Conservation (phyloP, 768 basidiomycete species). For the Mycena alexandri region DNA sequence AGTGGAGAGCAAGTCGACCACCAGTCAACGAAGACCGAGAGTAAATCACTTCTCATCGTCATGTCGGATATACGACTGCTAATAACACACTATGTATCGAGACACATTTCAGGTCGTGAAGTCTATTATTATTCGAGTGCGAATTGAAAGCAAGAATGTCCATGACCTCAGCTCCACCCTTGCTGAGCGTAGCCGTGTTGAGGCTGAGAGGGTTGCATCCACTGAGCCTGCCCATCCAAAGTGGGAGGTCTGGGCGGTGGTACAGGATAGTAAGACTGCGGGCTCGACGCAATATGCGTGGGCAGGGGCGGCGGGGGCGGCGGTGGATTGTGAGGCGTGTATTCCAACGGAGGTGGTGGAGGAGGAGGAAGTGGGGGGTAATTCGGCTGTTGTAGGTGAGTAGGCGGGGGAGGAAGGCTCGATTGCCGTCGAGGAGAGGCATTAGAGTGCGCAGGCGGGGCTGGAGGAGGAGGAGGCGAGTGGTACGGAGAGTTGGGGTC, state of each 20-base stretch:
- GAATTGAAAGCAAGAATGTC: conserved; percentile 34
- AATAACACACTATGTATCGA: conserved; percentile 19
- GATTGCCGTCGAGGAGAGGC: conserved; percentile 55
- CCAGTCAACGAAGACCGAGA: neutral
- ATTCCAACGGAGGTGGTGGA: conserved; percentile 39
- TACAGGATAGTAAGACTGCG: conserved; percentile 52
- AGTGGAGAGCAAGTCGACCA: conserved; percentile 65
- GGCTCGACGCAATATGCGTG: conserved; percentile 24
- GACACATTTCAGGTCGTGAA: conserved; percentile 18
- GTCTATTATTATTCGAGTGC: conserved; percentile 30
- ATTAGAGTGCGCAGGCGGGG: conserved; percentile 46
- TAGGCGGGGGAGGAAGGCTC: conserved; percentile 66
- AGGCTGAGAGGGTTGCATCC: conserved; percentile 44
- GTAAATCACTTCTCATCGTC: neutral
- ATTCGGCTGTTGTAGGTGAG: conserved; percentile 51
- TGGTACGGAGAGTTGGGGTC: conserved; percentile 42
- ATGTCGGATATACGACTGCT: neutral
- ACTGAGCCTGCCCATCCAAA: conserved; percentile 52
- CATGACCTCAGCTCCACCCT: conserved; percentile 38
- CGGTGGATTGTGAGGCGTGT: conserved; percentile 33
- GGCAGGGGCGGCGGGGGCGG: conserved; percentile 40
- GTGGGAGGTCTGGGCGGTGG: conserved; percentile 57
- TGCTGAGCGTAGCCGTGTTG: conserved; percentile 48
- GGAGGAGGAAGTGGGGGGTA: conserved; percentile 47
- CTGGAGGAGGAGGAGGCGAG: conserved; percentile 44